Evolutionary conservation across 257 asterid genomes (phyloP).

Genomic region (Misopates orontium): DNA sequence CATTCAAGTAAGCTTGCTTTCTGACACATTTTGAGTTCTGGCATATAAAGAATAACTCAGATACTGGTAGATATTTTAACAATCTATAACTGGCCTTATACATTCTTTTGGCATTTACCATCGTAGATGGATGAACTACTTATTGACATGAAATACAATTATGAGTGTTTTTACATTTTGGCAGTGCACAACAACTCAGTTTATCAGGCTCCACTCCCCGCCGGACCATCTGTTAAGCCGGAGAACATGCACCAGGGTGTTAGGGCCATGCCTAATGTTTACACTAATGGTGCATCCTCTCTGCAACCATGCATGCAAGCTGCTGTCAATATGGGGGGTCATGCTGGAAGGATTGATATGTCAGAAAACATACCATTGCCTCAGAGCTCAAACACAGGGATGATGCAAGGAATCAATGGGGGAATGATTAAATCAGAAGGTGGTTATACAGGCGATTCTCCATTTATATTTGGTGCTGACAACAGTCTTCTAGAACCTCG

Average conservation of each 20-base stretch:
- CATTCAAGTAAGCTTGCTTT: constrained; percentile 50
- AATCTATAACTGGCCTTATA: background rate
- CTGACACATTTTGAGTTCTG: background rate
- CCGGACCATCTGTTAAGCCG: constrained; percentile 46
- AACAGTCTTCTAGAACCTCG: constrained; percentile 57
- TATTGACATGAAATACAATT: background rate
- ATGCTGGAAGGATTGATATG: constrained; percentile 42
- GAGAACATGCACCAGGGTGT: constrained; percentile 53
- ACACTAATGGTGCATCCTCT: constrained; percentile 47
- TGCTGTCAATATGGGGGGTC: constrained; percentile 41
- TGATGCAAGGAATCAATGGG: constrained; percentile 58
- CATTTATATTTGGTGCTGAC: constrained; percentile 53
- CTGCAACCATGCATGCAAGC: constrained; percentile 52
- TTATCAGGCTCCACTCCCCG: constrained; percentile 43
- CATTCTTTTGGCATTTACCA: background rate
- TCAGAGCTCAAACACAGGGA: constrained; percentile 56
- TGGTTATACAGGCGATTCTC: constrained; percentile 48
- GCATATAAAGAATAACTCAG: background rate
- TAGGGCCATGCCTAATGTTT: constrained; percentile 41
- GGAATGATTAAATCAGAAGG: constrained; percentile 57
- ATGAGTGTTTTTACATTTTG: constrained; percentile 15
- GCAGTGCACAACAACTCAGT: constrained; percentile 53
- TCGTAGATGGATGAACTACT: background rate
- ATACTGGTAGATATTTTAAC: background rate
- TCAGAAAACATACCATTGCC: constrained; percentile 43